Evolutionary conservation across 2,329 filamentous ascomycete genomes (phyloP).

Genomic region (Pseudomassariella vexata): DNA sequence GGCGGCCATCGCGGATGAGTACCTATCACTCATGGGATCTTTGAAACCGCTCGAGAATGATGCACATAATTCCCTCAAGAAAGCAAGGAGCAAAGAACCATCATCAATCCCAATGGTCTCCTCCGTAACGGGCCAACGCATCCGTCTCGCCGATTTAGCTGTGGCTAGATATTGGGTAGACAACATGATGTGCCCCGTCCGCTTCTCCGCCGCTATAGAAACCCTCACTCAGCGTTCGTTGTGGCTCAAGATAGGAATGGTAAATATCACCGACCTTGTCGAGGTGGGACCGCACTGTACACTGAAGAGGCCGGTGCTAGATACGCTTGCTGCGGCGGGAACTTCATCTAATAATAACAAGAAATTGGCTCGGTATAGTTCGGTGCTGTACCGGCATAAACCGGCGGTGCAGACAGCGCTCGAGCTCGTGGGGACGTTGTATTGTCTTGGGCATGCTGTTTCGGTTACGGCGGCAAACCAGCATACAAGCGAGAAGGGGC

Average conservation of each 20-base stretch:
- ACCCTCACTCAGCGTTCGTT: neutral
- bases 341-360: no score
- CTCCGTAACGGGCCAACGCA: neutral
- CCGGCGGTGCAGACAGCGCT: slow-evolving; percentile 8
- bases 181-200: slow-evolving; percentile 24
- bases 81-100: no score
- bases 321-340: no score
- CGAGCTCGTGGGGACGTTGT: no score
- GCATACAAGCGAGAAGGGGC: no score
- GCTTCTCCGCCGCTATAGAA: slow-evolving; percentile 19
- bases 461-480: slow-evolving; percentile 1
- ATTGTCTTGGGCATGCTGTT: slow-evolving; percentile 1
- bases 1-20: slow-evolving; percentile 10
- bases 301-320: slow-evolving; percentile 13
- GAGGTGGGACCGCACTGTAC: slow-evolving; percentile 23
- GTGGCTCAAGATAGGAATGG: slow-evolving; percentile 3
- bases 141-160: neutral
- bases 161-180: slow-evolving; percentile 14
- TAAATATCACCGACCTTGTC: slow-evolving; percentile 10
- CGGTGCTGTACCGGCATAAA: slow-evolving; percentile 4
- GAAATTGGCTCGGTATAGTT: slow-evolving; percentile 6
- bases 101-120: slow-evolving; percentile 13
- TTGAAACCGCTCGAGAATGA: no score
- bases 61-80: neutral
- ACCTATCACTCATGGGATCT: slow-evolving; percentile 5